Base-by-base conservation (phyloP, 106 monocot genomes). In the Dioscorea dumetorum region DNA sequence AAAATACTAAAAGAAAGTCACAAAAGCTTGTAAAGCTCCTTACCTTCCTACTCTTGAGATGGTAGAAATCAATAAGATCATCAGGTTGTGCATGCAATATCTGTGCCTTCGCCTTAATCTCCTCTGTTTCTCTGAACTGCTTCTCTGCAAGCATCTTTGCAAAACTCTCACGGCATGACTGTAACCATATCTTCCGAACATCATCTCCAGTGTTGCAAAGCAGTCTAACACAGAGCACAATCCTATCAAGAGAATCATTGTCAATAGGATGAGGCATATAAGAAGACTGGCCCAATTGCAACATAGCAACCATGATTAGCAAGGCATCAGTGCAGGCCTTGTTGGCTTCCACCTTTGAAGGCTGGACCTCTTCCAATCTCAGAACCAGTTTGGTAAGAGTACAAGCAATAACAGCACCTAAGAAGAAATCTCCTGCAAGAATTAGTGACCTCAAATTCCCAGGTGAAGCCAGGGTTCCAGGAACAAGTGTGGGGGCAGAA, bases 51-150 rank as follows among this genome's bases (percentile, higher is more conserved):
- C 90, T 87, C 81, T 94, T 94, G 80, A 94, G 70, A 75, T 94
- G 94, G 75, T 94, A 90, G 59, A 94, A 94, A 70, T 94, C 90
- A 82, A 94, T 94, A 53, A 94, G 89, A 78, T 94, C 94, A 85
- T 94, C 94, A 15, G 90, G 90, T 70, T 94, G 90, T 48, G 94
- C 90, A 82, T 94, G 84, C 57, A 78, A 78, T 57, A 85, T 78
- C 64, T 87, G 90, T 22, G 90, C 82, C 73, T 87, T 87, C 0
- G 87, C 90, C 60, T 87, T 87, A 8, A 90, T 68, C 78, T 90
- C 90, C 73, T 94, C 84, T 20, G 73, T 90, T 76, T 94, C 90
- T 51, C 84, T 73, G 63, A 90, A 85, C 49, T 90, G 90, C 73
- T 94, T 94, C 50, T 94, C 90, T 24, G 84, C 80, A 57, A 94